A percentile compares a stretch with the other conserved stretches of the same genome.
phyloP scores from a whole-genome alignment of 2,329 filamentous ascomycete genomes.

The Magnaporthales sp. region DNA sequence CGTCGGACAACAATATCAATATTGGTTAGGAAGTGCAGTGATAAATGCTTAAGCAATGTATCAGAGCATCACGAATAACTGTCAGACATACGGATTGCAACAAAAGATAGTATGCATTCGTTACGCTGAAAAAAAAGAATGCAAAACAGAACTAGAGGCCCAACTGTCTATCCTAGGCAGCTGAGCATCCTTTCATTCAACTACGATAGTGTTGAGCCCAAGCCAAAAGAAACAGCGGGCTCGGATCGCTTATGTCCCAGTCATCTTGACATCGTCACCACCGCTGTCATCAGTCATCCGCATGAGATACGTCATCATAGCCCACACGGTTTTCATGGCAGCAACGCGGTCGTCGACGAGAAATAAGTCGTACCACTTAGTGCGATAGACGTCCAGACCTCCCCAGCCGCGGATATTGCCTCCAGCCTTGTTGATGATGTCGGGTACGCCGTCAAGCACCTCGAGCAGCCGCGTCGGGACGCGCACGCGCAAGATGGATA shows the following conservation, averaged over 20 bases:
- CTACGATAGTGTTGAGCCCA: neutral
- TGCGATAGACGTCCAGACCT: constrained; percentile 46
- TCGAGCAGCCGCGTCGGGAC: constrained; percentile 44
- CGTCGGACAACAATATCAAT: neutral
- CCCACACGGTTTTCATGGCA: constrained; percentile 50
- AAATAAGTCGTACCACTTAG: constrained; percentile 55
- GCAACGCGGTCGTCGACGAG: constrained; percentile 41
- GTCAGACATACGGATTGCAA: neutral
- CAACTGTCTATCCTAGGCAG: neutral
- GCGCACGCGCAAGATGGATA: constrained; percentile 49
- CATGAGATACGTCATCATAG: constrained; percentile 53
- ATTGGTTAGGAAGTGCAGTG: no score
- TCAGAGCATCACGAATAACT: no score
- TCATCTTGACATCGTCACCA: constrained; percentile 8
- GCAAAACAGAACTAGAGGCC: neutral
- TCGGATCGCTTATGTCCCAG: constrained; percentile 2
- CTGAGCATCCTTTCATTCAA: neutral
- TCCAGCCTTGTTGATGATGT: constrained; percentile 18
- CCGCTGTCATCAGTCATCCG: constrained; percentile 25
- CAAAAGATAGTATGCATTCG: neutral
- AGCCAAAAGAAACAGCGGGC: neutral
- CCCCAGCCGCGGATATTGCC: constrained; percentile 36
- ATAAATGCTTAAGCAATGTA: no score
- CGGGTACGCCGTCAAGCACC: constrained; percentile 38
- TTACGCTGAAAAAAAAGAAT: neutral